Evolutionary conservation across 768 basidiomycete genomes (phyloP), one percentile per base, ranked within the genome.

Genomic region (Boletus tomentosulus): DNA sequence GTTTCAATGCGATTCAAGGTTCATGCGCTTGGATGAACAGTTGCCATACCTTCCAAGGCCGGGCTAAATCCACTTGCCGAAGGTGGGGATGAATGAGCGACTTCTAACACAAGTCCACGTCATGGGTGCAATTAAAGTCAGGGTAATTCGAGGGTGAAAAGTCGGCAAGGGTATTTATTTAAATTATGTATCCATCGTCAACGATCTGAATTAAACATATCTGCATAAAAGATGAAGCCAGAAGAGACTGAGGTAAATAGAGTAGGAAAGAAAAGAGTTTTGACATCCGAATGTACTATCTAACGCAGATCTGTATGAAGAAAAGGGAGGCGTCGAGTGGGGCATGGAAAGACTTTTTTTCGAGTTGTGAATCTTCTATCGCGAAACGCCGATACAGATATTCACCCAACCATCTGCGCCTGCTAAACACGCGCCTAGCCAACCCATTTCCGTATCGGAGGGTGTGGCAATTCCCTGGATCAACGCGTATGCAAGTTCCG

Each of bases 381-480:
- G 66, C 43, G 61, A 57, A 15, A 88, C 70, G 15, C 88, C 89
- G 28, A 97, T 75, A 65, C 92, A 95, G 50, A 98, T 78, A 66
- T 90, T 89, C 28, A 96, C 78, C 94, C 94, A 98, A 6, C 97
- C 97, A 64, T 98, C 97, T 12, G 93, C 92, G 8, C 93, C 94
- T 12, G 87, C 83, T 71, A 98, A 74, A 62, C 92, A 93, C 19
- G 90, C 86, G 10, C 92, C 89, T n/a, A 98, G 69, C 95, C 96
- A 97, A 5, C 87, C 92, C 71, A 98, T 78, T 65, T 98, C 96
- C 6, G 92, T 79, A 30, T 97, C 93, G 8, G 82, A 76, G 1
- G 96, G 97, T 2, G 87, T 72, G 3, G 79, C 70, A 19, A 98
- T 84, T 12, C 97, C 96, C 66, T 98, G 96, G 12, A 95, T 76